Evolutionary conservation across 208 protist species (phyloP), one percentile per base, ranked within the genome.

Genomic region (Wallacemonas rigidus): DNA sequence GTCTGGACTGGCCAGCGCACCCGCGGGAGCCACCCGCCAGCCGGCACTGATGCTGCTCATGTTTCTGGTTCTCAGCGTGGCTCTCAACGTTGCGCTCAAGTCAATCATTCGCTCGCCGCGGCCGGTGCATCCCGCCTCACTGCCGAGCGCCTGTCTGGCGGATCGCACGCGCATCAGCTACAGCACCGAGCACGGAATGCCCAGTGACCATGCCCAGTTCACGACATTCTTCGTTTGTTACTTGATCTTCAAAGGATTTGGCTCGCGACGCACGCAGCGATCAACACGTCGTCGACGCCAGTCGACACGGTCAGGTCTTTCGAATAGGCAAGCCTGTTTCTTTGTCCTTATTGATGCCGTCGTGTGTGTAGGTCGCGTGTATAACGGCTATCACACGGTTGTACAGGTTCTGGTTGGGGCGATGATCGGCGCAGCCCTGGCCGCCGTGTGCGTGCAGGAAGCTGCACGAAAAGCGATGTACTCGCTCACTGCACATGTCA

Each of bases 181-280:
- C 80, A 88, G 72, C 35, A 87, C 80, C 17, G 2, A 61, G 36
- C 72, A 95, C 51, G 90, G 90, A 17, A 93, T 95, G 86, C 90
- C 90, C 1, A 92, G 88, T 63, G 81, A 89, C 57, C 87, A 93
- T 71, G 72, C 90, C 9, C 90, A 93, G 77, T 95, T 92, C 76
- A 91, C 89, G 76, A 81, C 80, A 38, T 92, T 90, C 55, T 85
- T 95, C 36, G 74, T 79, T 44, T 77, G 75, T 12, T 95, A 88
- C 58, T 58, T 94, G 14, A 53, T 79, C 50, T 73, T 62, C 17
- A 51, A 51, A 56, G 64, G 53, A 45, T n/a, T 35, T 44, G 45
- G 26, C 26, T 26, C 26, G 26, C 26, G 26, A 26, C 26, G 63
- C 11, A 69, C 35, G 50, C 35, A 45, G 8, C 15, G 15, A 12